Conservation (phyloP, 768 basidiomycete genomes). For the Lactarius psammicola region DNA sequence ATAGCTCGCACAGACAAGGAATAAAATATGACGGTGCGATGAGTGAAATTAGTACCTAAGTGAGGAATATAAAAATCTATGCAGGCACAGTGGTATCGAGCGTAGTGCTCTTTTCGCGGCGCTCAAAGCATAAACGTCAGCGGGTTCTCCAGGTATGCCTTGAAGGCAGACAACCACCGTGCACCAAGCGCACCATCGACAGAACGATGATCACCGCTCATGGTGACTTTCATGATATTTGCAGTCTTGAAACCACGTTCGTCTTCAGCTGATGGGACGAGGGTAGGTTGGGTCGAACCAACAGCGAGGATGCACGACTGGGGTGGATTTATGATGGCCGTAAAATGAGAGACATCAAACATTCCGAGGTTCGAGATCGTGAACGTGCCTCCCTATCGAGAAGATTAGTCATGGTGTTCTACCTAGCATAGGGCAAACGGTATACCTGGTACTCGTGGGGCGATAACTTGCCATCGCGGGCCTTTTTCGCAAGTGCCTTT, state of each 20-base stretch:
- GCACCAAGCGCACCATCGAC: constrained; percentile 97
- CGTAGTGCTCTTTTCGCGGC: constrained; percentile 15
- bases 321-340: constrained; percentile 98
- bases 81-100: constrained; percentile 10
- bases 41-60: constrained; percentile 24
- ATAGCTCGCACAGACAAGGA: constrained; percentile 8
- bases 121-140: constrained; percentile 91
- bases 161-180: constrained; percentile 90
- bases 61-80: constrained; percentile 28
- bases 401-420: neutral
- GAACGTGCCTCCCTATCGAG: constrained; percentile 85
- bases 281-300: constrained; percentile 79
- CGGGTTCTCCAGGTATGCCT: constrained; percentile 95
- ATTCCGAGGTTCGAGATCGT: constrained; percentile 99
- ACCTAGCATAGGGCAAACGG: constrained; percentile 16
- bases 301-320: constrained; percentile 98
- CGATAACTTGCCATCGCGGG: constrained; percentile 92
- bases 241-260: constrained; percentile 94
- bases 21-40: constrained; percentile 22
- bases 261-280: constrained; percentile 83
- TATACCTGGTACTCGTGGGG: constrained; percentile 93
- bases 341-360: constrained; percentile 94
- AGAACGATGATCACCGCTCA: constrained; percentile 92
- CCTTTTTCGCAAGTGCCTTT: constrained; percentile 91
- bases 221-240: constrained; percentile 92